These are phyloP conservation scores for Arctium lappa DNA, from an alignment of 129 eudicot genomes.

Conservation along the genomic window DNA sequence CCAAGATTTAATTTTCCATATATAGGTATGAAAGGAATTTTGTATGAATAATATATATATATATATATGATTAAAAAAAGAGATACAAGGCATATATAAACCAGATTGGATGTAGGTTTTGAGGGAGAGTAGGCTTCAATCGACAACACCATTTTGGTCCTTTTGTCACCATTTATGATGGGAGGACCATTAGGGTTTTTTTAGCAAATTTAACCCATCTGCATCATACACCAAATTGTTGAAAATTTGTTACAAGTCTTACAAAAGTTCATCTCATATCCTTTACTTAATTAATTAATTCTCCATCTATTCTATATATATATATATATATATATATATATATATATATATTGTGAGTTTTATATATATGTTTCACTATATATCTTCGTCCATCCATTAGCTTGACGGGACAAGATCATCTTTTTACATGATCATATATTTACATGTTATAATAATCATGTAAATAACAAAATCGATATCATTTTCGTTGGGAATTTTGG, in stretches of 20 bases:
- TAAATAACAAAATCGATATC: neutral
- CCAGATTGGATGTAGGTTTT: conserved; percentile 14
- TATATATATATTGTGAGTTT: neutral
- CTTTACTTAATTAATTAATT: conserved; percentile 19
- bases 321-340: neutral
- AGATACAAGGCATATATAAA: neutral
- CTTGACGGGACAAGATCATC: neutral
- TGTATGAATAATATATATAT: too few species aligned
- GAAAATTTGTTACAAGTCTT: conserved; percentile 31
- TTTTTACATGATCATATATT: neutral
- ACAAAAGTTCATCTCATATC: conserved; percentile 32
- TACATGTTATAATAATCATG: neutral
- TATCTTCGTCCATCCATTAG: neutral
- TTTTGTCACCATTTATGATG: conserved; percentile 22
- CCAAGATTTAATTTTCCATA: neutral
- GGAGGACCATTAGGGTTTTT: conserved; percentile 26
- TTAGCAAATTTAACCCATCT: conserved; percentile 18
- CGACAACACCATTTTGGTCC: conserved; percentile 33
- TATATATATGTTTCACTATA: neutral
- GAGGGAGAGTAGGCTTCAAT: conserved; percentile 24
- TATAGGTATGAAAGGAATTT: neutral
- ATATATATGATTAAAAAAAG: neutral
- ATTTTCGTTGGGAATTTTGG: neutral
- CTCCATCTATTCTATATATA: neutral
- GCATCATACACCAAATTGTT: conserved; percentile 37